phyloP scores from a whole-genome alignment of 225 moss, liverwort and hornwort species.

The Pseudisothecium myosuroides region DNA sequence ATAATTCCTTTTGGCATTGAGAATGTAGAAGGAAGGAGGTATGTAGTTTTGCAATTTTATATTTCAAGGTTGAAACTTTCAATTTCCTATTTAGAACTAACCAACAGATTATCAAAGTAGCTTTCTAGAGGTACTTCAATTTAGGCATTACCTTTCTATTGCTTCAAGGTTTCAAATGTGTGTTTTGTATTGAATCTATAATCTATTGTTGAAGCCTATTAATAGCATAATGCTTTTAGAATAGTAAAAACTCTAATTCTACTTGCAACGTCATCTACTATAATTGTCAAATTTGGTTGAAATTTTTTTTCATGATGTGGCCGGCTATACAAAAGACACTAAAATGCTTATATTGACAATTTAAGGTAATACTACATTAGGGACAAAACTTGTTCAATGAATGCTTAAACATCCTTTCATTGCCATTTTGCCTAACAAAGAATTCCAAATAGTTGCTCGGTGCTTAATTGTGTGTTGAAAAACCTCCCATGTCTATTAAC shows the following conservation, averaged over 20 bases:
- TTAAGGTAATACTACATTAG: background rate
- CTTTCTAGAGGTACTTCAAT: accelerated
- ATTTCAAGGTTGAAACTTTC: background rate
- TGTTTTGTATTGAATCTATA: background rate
- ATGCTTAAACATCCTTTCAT: background rate
- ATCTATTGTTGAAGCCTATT: background rate
- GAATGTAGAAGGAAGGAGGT: accelerated
- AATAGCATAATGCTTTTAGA: background rate
- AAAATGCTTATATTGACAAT: background rate
- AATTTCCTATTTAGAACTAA: background rate
- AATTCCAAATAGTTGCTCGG: background rate
- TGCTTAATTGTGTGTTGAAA: background rate
- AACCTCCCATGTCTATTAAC: background rate
- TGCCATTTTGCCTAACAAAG: background rate
- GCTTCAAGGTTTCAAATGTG: background rate
- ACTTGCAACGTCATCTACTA: background rate
- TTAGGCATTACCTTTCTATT: too few relatives aligned
- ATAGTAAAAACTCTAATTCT: background rate
- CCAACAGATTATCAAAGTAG: too few relatives aligned
- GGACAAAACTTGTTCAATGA: background rate
- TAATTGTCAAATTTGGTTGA: background rate
- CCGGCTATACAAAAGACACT: accelerated
- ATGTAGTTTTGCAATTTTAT: background rate
- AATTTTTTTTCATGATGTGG: background rate
- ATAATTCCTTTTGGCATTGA: background rate